A percentile compares a stretch with the other conserved stretches of the same genome.
Conservation (phyloP, 129 eudicot genomes). For the Lactuca sativa region DNA sequence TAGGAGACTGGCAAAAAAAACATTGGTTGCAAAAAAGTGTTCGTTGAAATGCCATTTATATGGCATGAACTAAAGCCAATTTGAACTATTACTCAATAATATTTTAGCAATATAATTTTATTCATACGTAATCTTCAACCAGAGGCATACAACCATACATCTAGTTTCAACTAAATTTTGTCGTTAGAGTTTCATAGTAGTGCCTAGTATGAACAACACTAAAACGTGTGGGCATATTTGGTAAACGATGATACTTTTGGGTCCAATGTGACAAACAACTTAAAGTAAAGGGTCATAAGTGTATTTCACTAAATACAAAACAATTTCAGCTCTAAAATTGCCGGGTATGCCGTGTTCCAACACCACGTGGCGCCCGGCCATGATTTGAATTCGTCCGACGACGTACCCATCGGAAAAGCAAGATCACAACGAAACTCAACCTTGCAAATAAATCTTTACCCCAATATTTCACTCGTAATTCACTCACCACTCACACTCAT, state of each 20-base stretch:
- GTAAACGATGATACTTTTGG: background rate
- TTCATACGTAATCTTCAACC: too few relatives aligned
- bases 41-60: too few relatives aligned
- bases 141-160: too few relatives aligned
- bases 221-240: background rate
- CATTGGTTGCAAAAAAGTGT: too few relatives aligned
- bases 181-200: background rate
- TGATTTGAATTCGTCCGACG: conserved; percentile 34
- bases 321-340: conserved; percentile 7
- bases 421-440: conserved; percentile 23
- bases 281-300: background rate
- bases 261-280: background rate
- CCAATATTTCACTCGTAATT: conserved; percentile 13
- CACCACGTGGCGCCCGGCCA: conserved; percentile 14
- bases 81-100: too few relatives aligned
- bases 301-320: background rate
- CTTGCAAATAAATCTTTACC: conserved; percentile 18
- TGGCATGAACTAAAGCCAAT: too few relatives aligned
- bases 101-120: too few relatives aligned
- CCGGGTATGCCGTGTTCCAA: conserved; percentile 25
- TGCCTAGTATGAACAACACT: background rate
- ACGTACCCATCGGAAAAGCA: conserved; percentile 20
- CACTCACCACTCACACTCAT: conserved; percentile 20
- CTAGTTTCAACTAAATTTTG: too few relatives aligned
- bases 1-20: too few relatives aligned